These are phyloP conservation scores for Candolleomyces aberdarensis DNA, from an alignment of 768 basidiomycete species.

Conservation along the genomic window DNA sequence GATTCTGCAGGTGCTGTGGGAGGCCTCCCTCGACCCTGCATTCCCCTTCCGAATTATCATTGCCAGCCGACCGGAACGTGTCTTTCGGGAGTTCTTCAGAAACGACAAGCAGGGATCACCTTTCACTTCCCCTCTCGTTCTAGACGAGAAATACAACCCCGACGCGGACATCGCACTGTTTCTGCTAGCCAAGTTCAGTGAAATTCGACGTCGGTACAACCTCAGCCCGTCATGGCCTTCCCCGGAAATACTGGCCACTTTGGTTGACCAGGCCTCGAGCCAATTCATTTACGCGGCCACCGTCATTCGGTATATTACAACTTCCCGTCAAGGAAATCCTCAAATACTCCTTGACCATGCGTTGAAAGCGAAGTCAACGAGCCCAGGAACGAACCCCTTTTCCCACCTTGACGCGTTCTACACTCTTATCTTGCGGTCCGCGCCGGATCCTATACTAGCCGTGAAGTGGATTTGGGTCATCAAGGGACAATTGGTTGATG, in stretches of 20 bases:
- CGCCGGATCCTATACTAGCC: too few species aligned
- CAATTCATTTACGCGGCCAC: conserved; percentile 16
- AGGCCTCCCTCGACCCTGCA: not conserved
- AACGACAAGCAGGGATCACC: not conserved
- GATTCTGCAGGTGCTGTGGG: conserved; percentile 6
- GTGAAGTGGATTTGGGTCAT: not conserved
- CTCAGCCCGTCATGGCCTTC: conserved; percentile 5
- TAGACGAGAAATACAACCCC: too few species aligned
- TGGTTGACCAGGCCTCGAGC: conserved; percentile 4
- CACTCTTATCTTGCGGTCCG: too few species aligned
- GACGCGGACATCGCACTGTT: too few species aligned
- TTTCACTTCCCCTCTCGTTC: too few species aligned
- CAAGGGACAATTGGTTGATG: not conserved
- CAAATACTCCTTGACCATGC: conserved; percentile 7
- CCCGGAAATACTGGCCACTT: not conserved
- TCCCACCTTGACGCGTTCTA: too few species aligned
- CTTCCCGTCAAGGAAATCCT: conserved; percentile 4
- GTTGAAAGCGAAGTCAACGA: not conserved
- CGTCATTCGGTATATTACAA: conserved; percentile 8
- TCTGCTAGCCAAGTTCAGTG: too few species aligned
- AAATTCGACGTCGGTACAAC: not conserved
- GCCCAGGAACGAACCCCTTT: too few species aligned
- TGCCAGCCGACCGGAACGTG: conserved; percentile 1
- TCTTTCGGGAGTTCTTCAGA: not conserved
- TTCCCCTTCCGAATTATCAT: too few species aligned